Base-by-base conservation (phyloP, 768 basidiomycete genomes). In the Cystobasidium ongulense region DNA sequence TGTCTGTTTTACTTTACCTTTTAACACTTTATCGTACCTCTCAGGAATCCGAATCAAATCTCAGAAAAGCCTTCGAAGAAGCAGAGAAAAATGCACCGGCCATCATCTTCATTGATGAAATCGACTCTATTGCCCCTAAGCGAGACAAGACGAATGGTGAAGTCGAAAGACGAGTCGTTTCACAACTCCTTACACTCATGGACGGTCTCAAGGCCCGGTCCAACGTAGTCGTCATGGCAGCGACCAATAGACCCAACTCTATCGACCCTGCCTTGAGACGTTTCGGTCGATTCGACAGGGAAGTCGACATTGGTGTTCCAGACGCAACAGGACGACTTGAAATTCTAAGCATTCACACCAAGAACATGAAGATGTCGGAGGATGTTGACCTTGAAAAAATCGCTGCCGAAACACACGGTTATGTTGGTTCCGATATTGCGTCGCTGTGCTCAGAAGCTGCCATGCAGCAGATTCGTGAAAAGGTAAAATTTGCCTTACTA, bases 61-160 rank as follows among this genome's bases (percentile, higher is more conserved):
- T 99, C 75, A 85, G 96, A 77, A 99, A 99, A 82, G 95, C 96
- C 31, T 98, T 98, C 81, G 96, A 98, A 82, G 96, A 99, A 84
- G 95, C 96, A 1, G 96, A 99, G 84, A 99, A 99, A 86, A 99
- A 98, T 84, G 93, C 91, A 0, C 96, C 96, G 27, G 90, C 96
- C 38, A 99, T 99, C 84, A 99, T 99, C 84, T 99, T 99, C 85
- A 97, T 97, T 80, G 96, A 99, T 82, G 96, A 98, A 72, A 91
- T 99, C 77, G 96, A 98, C 80, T 97, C 96, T 0, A 99, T 99
- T 78, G 96, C 96, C 7, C 96, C 96, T 25, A 99, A 99, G 83
- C 92, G 96, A 87, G 96, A 99, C 85, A 99, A 99, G 93, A 98
- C 96, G 27, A 97, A 98, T 81, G 96, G 96, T 80, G 96, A 99